These are phyloP conservation scores for Opeltia flavorubescens DNA, from an alignment of 495 filamentous ascomycete species.

Conservation along the genomic window DNA sequence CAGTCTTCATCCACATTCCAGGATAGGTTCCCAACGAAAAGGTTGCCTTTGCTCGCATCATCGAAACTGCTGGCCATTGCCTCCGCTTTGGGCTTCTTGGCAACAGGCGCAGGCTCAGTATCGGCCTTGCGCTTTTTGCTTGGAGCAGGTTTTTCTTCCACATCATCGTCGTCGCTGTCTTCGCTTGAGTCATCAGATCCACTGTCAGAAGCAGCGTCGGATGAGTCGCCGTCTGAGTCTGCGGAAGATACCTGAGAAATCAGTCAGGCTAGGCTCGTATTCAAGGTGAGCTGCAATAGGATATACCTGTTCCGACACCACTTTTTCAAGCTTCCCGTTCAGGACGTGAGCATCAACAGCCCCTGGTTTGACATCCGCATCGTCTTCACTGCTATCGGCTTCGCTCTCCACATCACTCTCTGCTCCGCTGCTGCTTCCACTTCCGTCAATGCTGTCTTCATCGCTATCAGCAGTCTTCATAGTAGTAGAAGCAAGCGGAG, in stretches of 20 bases:
- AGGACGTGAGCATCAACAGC: constrained; percentile 14
- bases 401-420: constrained; percentile 15
- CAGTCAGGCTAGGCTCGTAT: background rate
- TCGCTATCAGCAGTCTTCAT: constrained; percentile 1
- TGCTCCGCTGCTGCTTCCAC: constrained; percentile 11
- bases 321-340: constrained; percentile 13
- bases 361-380: constrained; percentile 15
- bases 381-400: constrained; percentile 1
- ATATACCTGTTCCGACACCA: constrained; percentile 12
- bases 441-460: constrained; percentile 7
- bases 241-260: background rate
- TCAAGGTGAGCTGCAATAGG: constrained; percentile 4
- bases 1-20: constrained; percentile 92
- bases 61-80: constrained; percentile 23
- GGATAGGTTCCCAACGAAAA: constrained; percentile 88
- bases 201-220: background rate
- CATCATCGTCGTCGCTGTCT: constrained; percentile 24
- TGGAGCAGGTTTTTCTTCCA: constrained; percentile 28
- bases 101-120: constrained; percentile 40
- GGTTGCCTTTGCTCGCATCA: constrained; percentile 49
- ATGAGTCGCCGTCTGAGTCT: constrained; percentile 19
- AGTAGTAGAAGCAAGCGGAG: constrained; percentile 4
- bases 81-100: constrained; percentile 80
- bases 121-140: constrained; percentile 90
- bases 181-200: constrained; percentile 39